These are phyloP conservation scores for Ailanthus altissimus DNA, from an alignment of 345 rosid species.

Conservation along the genomic window DNA sequence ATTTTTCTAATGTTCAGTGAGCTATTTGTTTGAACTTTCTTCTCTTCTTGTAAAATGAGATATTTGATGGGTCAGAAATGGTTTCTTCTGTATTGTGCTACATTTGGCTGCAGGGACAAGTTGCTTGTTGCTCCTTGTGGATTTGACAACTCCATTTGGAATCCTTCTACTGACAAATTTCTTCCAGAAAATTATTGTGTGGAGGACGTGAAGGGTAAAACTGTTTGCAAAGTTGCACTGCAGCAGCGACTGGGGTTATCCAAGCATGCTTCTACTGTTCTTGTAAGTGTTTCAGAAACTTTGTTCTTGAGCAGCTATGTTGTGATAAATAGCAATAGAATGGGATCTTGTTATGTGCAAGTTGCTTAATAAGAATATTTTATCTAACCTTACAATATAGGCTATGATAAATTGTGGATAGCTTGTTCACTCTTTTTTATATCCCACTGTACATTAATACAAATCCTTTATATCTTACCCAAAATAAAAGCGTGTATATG, in stretches of 20 bases:
- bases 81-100: not conserved
- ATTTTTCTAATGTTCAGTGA: not conserved
- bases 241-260: constrained; percentile 52
- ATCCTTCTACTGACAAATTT: constrained; percentile 63
- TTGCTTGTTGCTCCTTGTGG: constrained; percentile 62
- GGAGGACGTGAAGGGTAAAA: constrained; percentile 62
- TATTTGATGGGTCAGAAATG: constrained; percentile 2
- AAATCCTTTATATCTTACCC: no score
- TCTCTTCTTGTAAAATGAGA: constrained; percentile 15
- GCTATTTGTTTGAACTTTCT: not conserved
- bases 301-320: not conserved
- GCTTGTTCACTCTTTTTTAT: no score
- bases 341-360: not conserved
- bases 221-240: constrained; percentile 54
- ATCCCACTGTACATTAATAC: no score
- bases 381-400: not conserved
- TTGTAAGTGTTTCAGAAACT: constrained; percentile 40
- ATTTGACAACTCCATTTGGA: constrained; percentile 56
- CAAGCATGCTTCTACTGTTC: constrained; percentile 39
- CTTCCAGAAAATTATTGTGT: constrained; percentile 58
- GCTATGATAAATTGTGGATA: not conserved
- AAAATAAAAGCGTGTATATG: no score
- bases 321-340: not conserved
- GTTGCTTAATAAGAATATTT: not conserved
- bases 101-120: constrained; percentile 56